Percentiles rank a stretch among this genome's conserved stretches.
These are phyloP conservation scores for Pholiota conissans DNA, from an alignment of 768 basidiomycete species.

Conservation along the genomic window DNA sequence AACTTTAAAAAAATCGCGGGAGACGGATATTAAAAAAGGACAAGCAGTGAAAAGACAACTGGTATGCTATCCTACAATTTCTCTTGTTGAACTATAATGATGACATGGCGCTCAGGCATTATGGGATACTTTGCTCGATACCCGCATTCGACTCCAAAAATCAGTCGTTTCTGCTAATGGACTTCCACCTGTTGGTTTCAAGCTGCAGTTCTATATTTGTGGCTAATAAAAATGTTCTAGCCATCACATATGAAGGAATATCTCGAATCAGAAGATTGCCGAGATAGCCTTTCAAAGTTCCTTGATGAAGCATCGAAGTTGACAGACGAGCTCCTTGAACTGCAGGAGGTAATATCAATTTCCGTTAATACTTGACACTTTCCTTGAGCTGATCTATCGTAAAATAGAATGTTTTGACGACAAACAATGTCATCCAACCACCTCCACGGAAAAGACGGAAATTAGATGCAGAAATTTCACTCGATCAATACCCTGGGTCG, in stretches of 20 bases:
- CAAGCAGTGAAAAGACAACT: slow-evolving; percentile 82
- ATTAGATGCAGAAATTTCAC: slow-evolving; percentile 31
- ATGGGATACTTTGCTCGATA: slow-evolving; percentile 87
- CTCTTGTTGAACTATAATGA: background rate
- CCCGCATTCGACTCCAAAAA: slow-evolving; percentile 92
- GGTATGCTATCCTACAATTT: slow-evolving; percentile 43
- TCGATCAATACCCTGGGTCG: slow-evolving; percentile 32
- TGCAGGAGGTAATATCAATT: slow-evolving; percentile 57
- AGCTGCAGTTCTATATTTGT: background rate
- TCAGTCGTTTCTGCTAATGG: slow-evolving; percentile 61
- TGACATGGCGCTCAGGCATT: slow-evolving; percentile 48
- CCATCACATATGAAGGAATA: slow-evolving; percentile 36
- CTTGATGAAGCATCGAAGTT: slow-evolving; percentile 60
- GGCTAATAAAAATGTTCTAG: slow-evolving; percentile 23
- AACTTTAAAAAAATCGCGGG: slow-evolving; percentile 56
- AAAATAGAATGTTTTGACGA: slow-evolving; percentile 41
- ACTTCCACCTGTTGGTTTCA: slow-evolving; percentile 57
- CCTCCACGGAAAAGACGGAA: slow-evolving; percentile 62
- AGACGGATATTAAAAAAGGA: slow-evolving; percentile 79
- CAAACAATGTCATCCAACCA: slow-evolving; percentile 45
- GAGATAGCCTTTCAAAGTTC: slow-evolving; percentile 48
- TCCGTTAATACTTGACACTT: background rate
- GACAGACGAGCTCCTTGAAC: slow-evolving; percentile 63
- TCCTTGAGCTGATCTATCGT: background rate
- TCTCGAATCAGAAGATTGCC: slow-evolving; percentile 38